A percentile compares a stretch with the other conserved stretches of the same genome.
These are phyloP conservation scores for Bidens hawaiensis DNA, from an alignment of 140 eudicot species.

Conservation along the genomic window DNA sequence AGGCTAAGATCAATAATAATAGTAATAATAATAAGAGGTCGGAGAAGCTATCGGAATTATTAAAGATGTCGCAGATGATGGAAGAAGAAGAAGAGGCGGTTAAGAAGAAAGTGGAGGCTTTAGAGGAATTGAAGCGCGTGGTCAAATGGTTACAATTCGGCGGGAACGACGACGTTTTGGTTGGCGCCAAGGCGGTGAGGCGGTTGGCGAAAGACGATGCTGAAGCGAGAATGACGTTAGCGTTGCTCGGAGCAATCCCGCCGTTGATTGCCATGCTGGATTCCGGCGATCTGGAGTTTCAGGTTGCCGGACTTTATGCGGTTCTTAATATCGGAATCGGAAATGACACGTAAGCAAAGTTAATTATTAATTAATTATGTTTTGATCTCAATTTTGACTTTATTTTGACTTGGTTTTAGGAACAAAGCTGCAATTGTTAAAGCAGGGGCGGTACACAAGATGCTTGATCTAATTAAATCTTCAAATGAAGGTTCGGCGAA, in stretches of 20 bases:
- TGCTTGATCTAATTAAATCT: constrained; percentile 59
- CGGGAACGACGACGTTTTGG: constrained; percentile 33
- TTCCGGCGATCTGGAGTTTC: constrained; percentile 32
- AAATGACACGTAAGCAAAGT: constrained; percentile 73
- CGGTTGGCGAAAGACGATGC: constrained; percentile 62
- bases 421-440: constrained; percentile 93
- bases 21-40: constrained; percentile 33
- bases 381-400: too few relatives aligned
- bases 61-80: constrained; percentile 40
- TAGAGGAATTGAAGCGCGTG: constrained; percentile 59
- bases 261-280: constrained; percentile 67
- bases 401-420: constrained; percentile 33
- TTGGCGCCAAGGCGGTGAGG: constrained; percentile 61
- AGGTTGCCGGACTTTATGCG: constrained; percentile 71
- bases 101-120: constrained; percentile 50
- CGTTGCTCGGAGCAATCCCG: constrained; percentile 85
- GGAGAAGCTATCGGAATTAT: constrained; percentile 65
- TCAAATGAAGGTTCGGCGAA: constrained; percentile 23
- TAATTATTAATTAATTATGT: too few relatives aligned
- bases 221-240: constrained; percentile 61
- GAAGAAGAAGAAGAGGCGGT: constrained; percentile 52
- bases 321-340: constrained; percentile 77
- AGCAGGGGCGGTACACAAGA: constrained; percentile 91
- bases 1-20: too few relatives aligned
- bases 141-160: constrained; percentile 50